phyloP scores from a whole-genome alignment of 139 green algal species.

The Tetradesmus obliquus region DNA sequence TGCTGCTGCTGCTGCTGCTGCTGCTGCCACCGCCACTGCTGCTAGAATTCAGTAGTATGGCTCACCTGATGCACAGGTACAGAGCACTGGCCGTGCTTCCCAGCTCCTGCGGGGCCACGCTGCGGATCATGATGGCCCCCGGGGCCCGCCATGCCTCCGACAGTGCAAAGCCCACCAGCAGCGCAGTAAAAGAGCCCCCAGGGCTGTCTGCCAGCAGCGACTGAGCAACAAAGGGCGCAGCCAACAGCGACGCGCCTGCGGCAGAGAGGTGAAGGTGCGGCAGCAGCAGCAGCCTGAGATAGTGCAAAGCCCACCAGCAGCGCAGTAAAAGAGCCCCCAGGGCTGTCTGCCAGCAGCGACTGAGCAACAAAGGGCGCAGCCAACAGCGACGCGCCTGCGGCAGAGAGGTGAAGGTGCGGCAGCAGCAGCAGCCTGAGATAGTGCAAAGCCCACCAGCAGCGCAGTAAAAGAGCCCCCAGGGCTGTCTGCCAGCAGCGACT shows the following conservation, averaged over 20 bases:
- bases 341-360: slow-evolving; percentile 71
- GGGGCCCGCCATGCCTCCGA: slow-evolving; percentile 90
- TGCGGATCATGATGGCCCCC: slow-evolving; percentile 77
- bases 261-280: not conserved
- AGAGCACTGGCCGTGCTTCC: slow-evolving; percentile 78
- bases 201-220: slow-evolving; percentile 73
- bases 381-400: slow-evolving; percentile 66
- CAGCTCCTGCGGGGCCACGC: slow-evolving; percentile 56
- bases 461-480: slow-evolving; percentile 78
- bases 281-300: slow-evolving; percentile 64
- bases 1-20: no score
- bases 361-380: slow-evolving; percentile 80
- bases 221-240: slow-evolving; percentile 78
- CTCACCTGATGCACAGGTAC: slow-evolving; percentile 82
- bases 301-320: slow-evolving; percentile 86
- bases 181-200: slow-evolving; percentile 76
- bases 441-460: slow-evolving; percentile 83
- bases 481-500: slow-evolving; percentile 70
- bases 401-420: not conserved
- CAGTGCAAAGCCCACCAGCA: slow-evolving; percentile 85
- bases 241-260: slow-evolving; percentile 68
- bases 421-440: slow-evolving; percentile 70
- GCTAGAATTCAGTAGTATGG: not conserved
- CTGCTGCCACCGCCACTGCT: not conserved
- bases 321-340: slow-evolving; percentile 77